Conservation (phyloP, 1,284 basidiomycete species). For the Sphaerobolus stellatus region DNA sequence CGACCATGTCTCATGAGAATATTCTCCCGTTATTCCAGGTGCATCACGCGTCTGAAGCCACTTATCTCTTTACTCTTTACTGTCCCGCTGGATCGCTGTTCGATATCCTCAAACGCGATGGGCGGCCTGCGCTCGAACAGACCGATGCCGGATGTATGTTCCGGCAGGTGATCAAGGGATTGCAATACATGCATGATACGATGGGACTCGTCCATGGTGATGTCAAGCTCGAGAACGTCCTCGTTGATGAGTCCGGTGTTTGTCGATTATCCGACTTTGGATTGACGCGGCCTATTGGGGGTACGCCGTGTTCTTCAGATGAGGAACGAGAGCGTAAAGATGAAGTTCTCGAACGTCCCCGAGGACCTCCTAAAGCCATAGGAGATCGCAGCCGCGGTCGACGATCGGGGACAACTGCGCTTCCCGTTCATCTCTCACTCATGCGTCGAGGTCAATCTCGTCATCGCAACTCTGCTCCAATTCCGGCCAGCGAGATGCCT, state of each 20-base stretch:
- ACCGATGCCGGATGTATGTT: constrained; percentile 89
- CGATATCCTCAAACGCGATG: constrained; percentile 78
- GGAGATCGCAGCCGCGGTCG: constrained; percentile 29
- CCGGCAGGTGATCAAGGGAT: constrained; percentile 82
- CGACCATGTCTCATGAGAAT: constrained; percentile 70
- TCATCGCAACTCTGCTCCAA: constrained; percentile 60
- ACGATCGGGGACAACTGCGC: constrained; percentile 18
- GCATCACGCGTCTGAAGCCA: constrained; percentile 63
- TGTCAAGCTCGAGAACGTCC: constrained; percentile 95
- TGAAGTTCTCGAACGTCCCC: constrained; percentile 22
- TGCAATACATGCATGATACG: constrained; percentile 83
- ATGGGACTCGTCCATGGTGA: constrained; percentile 85
- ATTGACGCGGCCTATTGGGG: constrained; percentile 63
- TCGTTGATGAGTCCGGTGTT: constrained; percentile 82
- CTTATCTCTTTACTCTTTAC: constrained; percentile 82
- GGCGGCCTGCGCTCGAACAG: constrained; percentile 58
- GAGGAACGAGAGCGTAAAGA: constrained; percentile 46
- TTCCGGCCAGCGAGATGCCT: constrained; percentile 30
- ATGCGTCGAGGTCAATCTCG: constrained; percentile 41
- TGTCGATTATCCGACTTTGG: constrained; percentile 87
- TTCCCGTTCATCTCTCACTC: constrained; percentile 37
- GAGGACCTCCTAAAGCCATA: neutral
- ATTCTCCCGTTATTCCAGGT: constrained; percentile 80
- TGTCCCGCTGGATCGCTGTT: constrained; percentile 85
- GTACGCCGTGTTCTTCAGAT: constrained; percentile 8